Conservation (phyloP, 2,329 filamentous ascomycete genomes). For the Paracoccidioides lutzii region DNA sequence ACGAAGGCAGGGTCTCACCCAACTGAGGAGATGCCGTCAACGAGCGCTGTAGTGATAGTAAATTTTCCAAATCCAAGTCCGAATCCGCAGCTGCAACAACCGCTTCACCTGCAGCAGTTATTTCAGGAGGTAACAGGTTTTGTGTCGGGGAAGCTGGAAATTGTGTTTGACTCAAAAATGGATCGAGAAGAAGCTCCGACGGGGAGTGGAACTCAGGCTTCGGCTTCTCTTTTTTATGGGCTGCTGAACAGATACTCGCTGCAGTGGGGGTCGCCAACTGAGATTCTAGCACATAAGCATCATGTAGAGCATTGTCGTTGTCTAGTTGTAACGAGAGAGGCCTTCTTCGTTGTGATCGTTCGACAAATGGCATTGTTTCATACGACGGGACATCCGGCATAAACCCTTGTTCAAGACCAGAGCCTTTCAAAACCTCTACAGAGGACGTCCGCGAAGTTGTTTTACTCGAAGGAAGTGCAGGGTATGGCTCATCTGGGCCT, state of each 20-base stretch:
- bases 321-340: slow-evolving; percentile 17
- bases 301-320: slow-evolving; percentile 17
- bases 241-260: slow-evolving; percentile 31
- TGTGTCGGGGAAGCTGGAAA: slow-evolving; percentile 16
- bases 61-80: slow-evolving; percentile 9
- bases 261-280: slow-evolving; percentile 58
- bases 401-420: slow-evolving; percentile 10
- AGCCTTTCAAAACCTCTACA: slow-evolving; percentile 27
- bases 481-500: slow-evolving; percentile 30
- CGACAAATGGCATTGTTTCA: slow-evolving; percentile 10
- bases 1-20: slow-evolving; percentile 2
- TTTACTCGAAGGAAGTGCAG: slow-evolving; percentile 40
- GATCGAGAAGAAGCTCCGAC: slow-evolving; percentile 33
- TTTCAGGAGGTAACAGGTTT: slow-evolving; percentile 18
- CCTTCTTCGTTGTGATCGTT: slow-evolving; percentile 14
- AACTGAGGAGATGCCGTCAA: neutral
- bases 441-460: slow-evolving; percentile 37
- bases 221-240: slow-evolving; percentile 25
- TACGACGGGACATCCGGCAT: slow-evolving; percentile 1
- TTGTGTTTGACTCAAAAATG: slow-evolving; percentile 14
- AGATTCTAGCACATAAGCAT: slow-evolving; percentile 44
- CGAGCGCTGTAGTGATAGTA: slow-evolving; percentile 5
- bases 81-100: slow-evolving; percentile 11
- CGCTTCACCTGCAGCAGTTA: slow-evolving; percentile 18
- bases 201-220: slow-evolving; percentile 37